These are phyloP conservation scores for Ramularia endophylla DNA, from an alignment of 2,329 filamentous ascomycete genomes.

Conservation along the genomic window DNA sequence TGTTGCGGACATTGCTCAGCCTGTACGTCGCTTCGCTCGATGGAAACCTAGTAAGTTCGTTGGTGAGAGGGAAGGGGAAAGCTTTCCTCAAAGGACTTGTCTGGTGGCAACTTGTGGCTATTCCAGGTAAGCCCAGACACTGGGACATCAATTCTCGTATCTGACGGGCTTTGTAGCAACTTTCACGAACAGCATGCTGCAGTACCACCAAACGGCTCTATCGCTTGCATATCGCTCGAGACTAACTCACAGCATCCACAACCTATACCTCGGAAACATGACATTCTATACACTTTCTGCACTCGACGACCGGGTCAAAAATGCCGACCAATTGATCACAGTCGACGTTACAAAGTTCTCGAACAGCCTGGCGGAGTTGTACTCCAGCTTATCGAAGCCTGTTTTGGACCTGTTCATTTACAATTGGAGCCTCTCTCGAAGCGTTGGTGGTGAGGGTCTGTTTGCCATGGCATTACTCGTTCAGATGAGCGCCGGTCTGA, in stretches of 20 bases:
- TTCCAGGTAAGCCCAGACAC: slow-evolving; percentile 64
- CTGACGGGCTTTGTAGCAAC: not conserved
- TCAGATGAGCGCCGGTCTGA: slow-evolving; percentile 84
- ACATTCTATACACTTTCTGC: slow-evolving; percentile 97
- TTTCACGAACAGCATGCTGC: slow-evolving; percentile 77
- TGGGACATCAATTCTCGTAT: no score
- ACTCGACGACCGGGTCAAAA: slow-evolving; percentile 95
- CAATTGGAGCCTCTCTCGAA: slow-evolving; percentile 87
- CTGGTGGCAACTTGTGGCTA: slow-evolving; percentile 98
- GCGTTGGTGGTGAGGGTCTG: slow-evolving; percentile 91
- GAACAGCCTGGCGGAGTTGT: slow-evolving; percentile 88
- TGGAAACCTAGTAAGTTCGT: slow-evolving; percentile 81
- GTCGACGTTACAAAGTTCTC: slow-evolving; percentile 97
- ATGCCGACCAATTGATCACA: slow-evolving; percentile 93
- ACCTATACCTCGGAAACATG: slow-evolving; percentile 93
- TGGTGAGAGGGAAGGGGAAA: slow-evolving; percentile 85
- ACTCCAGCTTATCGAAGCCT: slow-evolving; percentile 94
- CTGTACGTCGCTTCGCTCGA: slow-evolving; percentile 95
- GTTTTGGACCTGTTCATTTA: slow-evolving; percentile 95
- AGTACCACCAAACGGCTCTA: slow-evolving; percentile 93
- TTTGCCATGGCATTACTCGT: slow-evolving; percentile 94
- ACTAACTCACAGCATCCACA: slow-evolving; percentile 90
- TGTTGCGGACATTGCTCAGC: slow-evolving; percentile 85
- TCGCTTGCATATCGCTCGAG: slow-evolving; percentile 88
- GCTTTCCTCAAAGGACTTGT: slow-evolving; percentile 84